Conservation (phyloP, 1,284 basidiomycete species). For the Takashimella koratensis region DNA sequence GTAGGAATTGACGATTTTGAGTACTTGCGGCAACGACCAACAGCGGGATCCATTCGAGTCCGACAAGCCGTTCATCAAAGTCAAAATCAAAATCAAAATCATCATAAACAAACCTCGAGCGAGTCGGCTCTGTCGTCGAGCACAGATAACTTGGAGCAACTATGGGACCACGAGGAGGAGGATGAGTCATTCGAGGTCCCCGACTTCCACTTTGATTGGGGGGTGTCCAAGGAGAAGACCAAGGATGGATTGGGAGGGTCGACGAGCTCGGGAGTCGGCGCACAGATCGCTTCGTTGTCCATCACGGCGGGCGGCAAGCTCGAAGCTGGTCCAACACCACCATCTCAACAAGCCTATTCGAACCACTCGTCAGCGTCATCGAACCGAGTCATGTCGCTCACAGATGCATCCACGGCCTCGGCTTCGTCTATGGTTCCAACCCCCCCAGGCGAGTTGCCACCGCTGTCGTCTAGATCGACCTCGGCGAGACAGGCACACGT, state of each 20-base stretch:
- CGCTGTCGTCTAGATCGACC: conserved; percentile 3
- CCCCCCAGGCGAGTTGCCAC: conserved; percentile 17
- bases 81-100: not conserved
- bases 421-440: conserved; percentile 25
- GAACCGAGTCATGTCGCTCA: conserved; percentile 20
- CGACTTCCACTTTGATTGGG: conserved; percentile 42
- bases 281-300: not conserved
- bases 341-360: conserved; percentile 9
- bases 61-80: not conserved
- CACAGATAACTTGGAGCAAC: not conserved
- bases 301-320: not conserved
- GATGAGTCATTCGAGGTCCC: conserved; percentile 34
- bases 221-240: conserved; percentile 13
- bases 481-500: conserved; percentile 5
- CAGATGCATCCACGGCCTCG: conserved; percentile 28
- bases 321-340: conserved; percentile 4
- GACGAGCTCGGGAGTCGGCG: not conserved
- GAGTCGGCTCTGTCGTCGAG: not conserved
- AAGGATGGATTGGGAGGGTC: conserved; percentile 1
- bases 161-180: conserved; percentile 16
- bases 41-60: too few species aligned
- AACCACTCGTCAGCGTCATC: conserved; percentile 32
- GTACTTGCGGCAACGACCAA: too few species aligned
- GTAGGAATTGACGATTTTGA: too few species aligned
- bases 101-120: not conserved